phyloP scores from a whole-genome alignment of 441 rosid species.

The Pelargonium citronellum region DNA sequence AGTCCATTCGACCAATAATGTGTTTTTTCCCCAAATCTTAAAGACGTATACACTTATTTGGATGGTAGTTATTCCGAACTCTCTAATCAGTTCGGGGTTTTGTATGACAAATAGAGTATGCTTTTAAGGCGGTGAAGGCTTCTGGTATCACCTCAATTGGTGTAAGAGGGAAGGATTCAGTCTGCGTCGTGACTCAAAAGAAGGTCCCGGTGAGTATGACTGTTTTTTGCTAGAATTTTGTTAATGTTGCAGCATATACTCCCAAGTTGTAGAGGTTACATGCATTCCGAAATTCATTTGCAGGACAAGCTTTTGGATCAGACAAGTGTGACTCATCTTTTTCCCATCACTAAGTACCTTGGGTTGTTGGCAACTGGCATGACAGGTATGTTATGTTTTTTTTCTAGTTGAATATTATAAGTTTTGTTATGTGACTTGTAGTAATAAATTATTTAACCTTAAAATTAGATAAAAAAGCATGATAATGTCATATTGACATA shows the following conservation, averaged over 20 bases:
- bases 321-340: conserved; percentile 82
- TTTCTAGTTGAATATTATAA: not conserved
- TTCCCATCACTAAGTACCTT: conserved; percentile 76
- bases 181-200: conserved; percentile 94
- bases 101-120: conserved; percentile 55
- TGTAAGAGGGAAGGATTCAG: conserved; percentile 87
- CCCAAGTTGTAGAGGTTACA: not conserved
- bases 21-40: not conserved
- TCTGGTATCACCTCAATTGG: conserved; percentile 89
- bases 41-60: not conserved
- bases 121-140: conserved; percentile 93
- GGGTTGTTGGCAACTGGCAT: conserved; percentile 92
- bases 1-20: not conserved
- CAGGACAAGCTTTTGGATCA: conserved; percentile 99
- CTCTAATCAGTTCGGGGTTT: not conserved
- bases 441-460: not conserved
- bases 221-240: not conserved
- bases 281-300: not conserved
- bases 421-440: not conserved
- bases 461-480: not conserved
- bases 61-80: not conserved
- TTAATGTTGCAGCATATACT: not conserved
- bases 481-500: not conserved
- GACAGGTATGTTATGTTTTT: conserved; percentile 49
- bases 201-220: conserved; percentile 76